Percentiles rank a stretch among this genome's conserved stretches.
These are phyloP conservation scores for Russula sp. DNA, from an alignment of 768 basidiomycete species.

Conservation along the genomic window DNA sequence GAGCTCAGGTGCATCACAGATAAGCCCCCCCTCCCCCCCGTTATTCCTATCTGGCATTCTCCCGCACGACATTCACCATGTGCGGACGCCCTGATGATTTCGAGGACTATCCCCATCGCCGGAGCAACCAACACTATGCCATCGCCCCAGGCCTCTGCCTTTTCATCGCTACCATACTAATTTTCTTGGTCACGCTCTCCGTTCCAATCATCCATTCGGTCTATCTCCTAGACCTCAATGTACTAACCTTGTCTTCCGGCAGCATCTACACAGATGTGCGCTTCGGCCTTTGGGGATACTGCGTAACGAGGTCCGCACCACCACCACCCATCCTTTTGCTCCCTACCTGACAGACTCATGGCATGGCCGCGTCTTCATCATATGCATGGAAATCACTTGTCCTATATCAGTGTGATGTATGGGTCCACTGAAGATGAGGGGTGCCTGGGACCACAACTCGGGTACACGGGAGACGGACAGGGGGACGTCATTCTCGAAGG, in stretches of 20 bases:
- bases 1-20: background rate
- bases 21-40: background rate
- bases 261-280: slow-evolving; percentile 52
- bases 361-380: background rate
- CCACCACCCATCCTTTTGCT: no score
- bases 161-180: slow-evolving; percentile 57
- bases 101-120: background rate
- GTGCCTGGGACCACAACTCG: slow-evolving; percentile 60
- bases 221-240: slow-evolving; percentile 47
- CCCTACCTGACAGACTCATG: background rate
- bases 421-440: slow-evolving; percentile 35
- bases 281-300: slow-evolving; percentile 82
- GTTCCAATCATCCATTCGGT: slow-evolving; percentile 66
- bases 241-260: slow-evolving; percentile 25
- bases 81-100: background rate
- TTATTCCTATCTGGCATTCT: background rate
- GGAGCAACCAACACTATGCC: slow-evolving; percentile 40
- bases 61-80: background rate
- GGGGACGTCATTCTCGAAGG: slow-evolving; percentile 41
- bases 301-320: slow-evolving; percentile 44
- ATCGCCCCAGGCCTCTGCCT: slow-evolving; percentile 42
- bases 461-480: slow-evolving; percentile 48
- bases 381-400: background rate
- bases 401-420: slow-evolving; percentile 25
- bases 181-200: slow-evolving; percentile 69